phyloP scores from a whole-genome alignment of 164 flowering plant species.

The Nymphaea colorata region DNA sequence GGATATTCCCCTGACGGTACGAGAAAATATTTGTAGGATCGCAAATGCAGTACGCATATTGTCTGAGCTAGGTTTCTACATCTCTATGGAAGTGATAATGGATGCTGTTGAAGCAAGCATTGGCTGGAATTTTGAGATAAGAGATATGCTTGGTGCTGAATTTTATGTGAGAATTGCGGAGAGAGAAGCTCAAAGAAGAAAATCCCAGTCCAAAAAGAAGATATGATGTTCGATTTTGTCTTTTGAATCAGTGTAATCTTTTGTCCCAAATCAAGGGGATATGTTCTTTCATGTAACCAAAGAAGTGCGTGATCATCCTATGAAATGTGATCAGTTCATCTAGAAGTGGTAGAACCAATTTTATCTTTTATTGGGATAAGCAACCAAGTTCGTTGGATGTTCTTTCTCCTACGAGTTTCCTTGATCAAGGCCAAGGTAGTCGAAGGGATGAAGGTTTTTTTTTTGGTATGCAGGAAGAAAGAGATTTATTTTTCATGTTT shows the following conservation, averaged over 20 bases:
- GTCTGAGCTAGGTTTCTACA: slow-evolving; percentile 58
- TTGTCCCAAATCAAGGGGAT: not conserved
- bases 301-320: no score
- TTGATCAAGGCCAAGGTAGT: no score
- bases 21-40: slow-evolving; percentile 66
- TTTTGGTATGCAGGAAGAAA: no score
- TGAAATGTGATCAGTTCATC: no score
- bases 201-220: slow-evolving; percentile 26
- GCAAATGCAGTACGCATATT: slow-evolving; percentile 76
- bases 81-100: slow-evolving; percentile 47
- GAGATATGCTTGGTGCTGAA: slow-evolving; percentile 93
- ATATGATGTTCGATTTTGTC: slow-evolving; percentile 1
- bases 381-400: no score
- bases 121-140: slow-evolving; percentile 35
- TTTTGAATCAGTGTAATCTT: not conserved
- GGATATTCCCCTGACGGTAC: slow-evolving; percentile 35
- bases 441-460: no score
- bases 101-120: slow-evolving; percentile 42
- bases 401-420: no score
- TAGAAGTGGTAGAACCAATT: no score
- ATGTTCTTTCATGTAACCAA: not conserved
- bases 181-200: slow-evolving; percentile 60
- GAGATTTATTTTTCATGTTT: no score
- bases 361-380: no score
- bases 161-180: slow-evolving; percentile 73